Evolutionary conservation across 768 basidiomycete species (phyloP).

Genomic region (Cystobasidium tubakii): DNA sequence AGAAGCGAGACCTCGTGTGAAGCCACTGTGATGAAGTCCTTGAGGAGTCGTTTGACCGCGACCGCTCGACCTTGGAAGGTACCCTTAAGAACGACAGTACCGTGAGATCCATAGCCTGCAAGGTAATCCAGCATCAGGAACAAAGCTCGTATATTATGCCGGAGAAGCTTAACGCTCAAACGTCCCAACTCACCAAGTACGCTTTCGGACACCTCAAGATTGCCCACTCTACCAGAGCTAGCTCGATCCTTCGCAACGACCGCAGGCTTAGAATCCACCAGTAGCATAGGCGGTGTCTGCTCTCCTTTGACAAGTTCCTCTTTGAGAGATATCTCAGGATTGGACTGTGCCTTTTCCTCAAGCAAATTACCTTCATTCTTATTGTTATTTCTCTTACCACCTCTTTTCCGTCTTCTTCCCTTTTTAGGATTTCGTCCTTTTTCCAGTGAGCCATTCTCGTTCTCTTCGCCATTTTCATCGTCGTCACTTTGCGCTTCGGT

Average conservation of each 20-base stretch:
- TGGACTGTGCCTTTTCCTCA: neutral
- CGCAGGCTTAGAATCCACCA: neutral
- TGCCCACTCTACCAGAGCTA: constrained; percentile 39
- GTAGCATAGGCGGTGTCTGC: neutral
- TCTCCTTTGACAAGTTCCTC: constrained; percentile 20
- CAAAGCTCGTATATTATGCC: too few relatives aligned
- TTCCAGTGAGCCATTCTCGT: constrained; percentile 38
- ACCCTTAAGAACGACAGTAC: constrained; percentile 89
- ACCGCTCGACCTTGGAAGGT: constrained; percentile 95
- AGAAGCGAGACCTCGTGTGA: constrained; percentile 86
- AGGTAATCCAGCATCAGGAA: too few relatives aligned
- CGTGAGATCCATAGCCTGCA: constrained; percentile 66
- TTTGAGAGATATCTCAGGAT: constrained; percentile 36
- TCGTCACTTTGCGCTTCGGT: constrained; percentile 49
- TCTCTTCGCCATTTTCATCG: constrained; percentile 45
- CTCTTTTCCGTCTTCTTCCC: constrained; percentile 30
- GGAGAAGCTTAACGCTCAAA: too few relatives aligned
- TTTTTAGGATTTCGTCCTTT: constrained; percentile 41
- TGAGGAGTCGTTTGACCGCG: constrained; percentile 92
- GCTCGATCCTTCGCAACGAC: constrained; percentile 41
- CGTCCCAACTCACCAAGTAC: constrained; percentile 12
- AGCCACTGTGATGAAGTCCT: constrained; percentile 91
- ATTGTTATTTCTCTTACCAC: constrained; percentile 51
- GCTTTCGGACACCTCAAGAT: constrained; percentile 5
- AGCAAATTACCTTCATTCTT: constrained; percentile 46